Conservation (phyloP, 257 asterid genomes). For the Ligustrum vulgare region DNA sequence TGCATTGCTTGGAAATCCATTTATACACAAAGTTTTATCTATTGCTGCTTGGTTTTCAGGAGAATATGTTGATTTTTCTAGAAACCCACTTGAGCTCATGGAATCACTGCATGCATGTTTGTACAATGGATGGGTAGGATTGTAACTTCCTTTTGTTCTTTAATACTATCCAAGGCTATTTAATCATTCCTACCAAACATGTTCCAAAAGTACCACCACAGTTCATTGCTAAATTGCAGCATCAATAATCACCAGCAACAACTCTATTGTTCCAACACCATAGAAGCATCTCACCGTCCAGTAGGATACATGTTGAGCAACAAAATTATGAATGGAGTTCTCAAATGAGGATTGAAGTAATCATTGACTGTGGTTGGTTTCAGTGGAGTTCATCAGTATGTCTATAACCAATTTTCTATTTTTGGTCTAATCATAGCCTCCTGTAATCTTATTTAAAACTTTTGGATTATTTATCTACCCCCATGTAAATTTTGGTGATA, state of each 20-base stretch:
- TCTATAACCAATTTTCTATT: background rate
- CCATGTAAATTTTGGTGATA: background rate
- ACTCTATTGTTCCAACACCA: too few relatives aligned
- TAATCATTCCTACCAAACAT: too few relatives aligned
- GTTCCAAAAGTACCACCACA: too few relatives aligned
- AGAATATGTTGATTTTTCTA: slow-evolving; percentile 81
- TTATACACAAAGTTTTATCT: slow-evolving; percentile 63
- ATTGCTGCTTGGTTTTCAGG: slow-evolving; percentile 95
- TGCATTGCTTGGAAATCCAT: slow-evolving; percentile 83
- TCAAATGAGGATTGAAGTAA: background rate
- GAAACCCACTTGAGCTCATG: slow-evolving; percentile 78
- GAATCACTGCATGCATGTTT: slow-evolving; percentile 75
- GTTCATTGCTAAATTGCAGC: too few relatives aligned
- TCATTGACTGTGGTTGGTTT: background rate
- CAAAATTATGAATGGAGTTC: background rate
- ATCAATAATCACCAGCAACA: too few relatives aligned
- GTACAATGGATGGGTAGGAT: too few relatives aligned
- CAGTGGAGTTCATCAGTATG: background rate
- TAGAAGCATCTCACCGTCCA: too few relatives aligned
- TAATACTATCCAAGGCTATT: too few relatives aligned
- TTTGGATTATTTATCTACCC: background rate
- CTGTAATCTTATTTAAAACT: too few relatives aligned
- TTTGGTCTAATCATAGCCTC: background rate
- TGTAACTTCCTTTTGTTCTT: too few relatives aligned
- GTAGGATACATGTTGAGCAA: too few relatives aligned